A percentile compares a stretch with the other conserved stretches of the same genome.
These are phyloP conservation scores for Knoxdaviesia capensis DNA, from an alignment of 2,329 filamentous ascomycete species.

Conservation along the genomic window DNA sequence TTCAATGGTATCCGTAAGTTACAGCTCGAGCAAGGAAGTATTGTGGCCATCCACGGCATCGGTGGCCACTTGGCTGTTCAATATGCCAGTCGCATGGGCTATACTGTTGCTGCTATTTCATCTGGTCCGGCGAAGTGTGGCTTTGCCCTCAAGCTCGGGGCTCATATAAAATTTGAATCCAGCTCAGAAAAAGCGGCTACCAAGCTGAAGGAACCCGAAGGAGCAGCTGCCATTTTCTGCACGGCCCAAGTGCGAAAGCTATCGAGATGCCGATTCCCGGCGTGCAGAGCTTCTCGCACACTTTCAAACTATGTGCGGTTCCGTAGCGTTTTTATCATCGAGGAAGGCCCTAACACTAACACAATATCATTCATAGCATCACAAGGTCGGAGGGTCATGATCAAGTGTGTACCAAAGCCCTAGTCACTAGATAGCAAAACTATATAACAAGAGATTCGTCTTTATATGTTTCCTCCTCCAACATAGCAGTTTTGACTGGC, in stretches of 20 bases:
- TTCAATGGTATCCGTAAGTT: slow-evolving; percentile 38
- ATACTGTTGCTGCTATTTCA: slow-evolving; percentile 47
- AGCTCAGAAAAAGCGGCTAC: slow-evolving; percentile 25
- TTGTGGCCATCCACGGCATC: slow-evolving; percentile 44
- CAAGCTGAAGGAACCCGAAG: slow-evolving; percentile 34
- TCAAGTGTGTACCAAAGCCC: too few species aligned
- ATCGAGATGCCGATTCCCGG: slow-evolving; percentile 12
- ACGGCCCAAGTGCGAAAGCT: slow-evolving; percentile 40
- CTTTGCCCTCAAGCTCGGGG: slow-evolving; percentile 33
- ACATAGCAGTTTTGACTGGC: slow-evolving; percentile 4
- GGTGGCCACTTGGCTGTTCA: slow-evolving; percentile 63
- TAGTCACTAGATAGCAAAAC: not conserved
- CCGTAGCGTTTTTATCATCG: too few species aligned
- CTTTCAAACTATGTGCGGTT: too few species aligned
- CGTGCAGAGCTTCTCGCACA: too few species aligned
- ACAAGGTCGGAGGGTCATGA: too few species aligned
- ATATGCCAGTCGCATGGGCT: slow-evolving; percentile 59
- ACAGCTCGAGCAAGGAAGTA: slow-evolving; percentile 26
- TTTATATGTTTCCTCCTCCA: not conserved
- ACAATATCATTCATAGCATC: too few species aligned
- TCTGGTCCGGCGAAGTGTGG: slow-evolving; percentile 45
- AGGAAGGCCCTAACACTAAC: too few species aligned
- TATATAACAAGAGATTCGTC: not conserved
- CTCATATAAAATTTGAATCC: slow-evolving; percentile 27
- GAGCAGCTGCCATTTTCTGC: slow-evolving; percentile 38